Evolutionary conservation across 768 basidiomycete genomes (phyloP).

Genomic region (Mycena pura): DNA sequence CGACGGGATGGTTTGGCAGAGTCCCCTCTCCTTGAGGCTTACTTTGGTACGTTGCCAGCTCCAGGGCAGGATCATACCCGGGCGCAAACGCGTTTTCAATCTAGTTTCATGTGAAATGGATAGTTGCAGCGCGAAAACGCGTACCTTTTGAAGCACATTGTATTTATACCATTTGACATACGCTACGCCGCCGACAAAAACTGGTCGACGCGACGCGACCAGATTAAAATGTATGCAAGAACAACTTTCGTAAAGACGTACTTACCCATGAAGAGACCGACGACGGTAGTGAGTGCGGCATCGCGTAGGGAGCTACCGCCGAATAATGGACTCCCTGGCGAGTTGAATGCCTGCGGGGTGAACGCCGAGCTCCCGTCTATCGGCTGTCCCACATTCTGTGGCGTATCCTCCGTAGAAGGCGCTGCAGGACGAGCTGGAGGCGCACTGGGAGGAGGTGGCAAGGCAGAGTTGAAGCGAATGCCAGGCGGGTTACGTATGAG

Average conservation of each 20-base stretch:
- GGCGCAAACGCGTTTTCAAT: slow-evolving; percentile 80
- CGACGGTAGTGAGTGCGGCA: slow-evolving; percentile 62
- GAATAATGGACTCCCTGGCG: slow-evolving; percentile 20
- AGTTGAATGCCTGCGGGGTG: slow-evolving; percentile 19
- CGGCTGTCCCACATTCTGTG: neutral
- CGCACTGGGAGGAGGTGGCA: neutral
- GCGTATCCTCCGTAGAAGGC: neutral
- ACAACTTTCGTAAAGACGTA: slow-evolving; percentile 18
- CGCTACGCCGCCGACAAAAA: slow-evolving; percentile 73
- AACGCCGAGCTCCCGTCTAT: slow-evolving; percentile 23
- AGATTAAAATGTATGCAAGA: slow-evolving; percentile 1
- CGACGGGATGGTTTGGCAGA: slow-evolving; percentile 36
- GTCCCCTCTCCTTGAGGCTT: slow-evolving; percentile 39
- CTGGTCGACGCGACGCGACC: slow-evolving; percentile 45
- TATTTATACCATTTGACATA: slow-evolving; percentile 85
- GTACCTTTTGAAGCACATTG: slow-evolving; percentile 82
- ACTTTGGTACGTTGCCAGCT: slow-evolving; percentile 62
- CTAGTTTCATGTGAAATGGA: slow-evolving; percentile 40
- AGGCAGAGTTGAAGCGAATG: neutral
- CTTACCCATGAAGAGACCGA: slow-evolving; percentile 68
- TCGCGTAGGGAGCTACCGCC: slow-evolving; percentile 38
- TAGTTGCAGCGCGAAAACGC: neutral
- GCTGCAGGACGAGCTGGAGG: neutral
- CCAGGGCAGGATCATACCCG: slow-evolving; percentile 86
- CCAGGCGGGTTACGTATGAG: neutral